Percentiles rank a stretch among this genome's conserved stretches.
Evolutionary conservation across 257 asterid genomes (phyloP).

Genomic region (Nicotiana obtusifolia): DNA sequence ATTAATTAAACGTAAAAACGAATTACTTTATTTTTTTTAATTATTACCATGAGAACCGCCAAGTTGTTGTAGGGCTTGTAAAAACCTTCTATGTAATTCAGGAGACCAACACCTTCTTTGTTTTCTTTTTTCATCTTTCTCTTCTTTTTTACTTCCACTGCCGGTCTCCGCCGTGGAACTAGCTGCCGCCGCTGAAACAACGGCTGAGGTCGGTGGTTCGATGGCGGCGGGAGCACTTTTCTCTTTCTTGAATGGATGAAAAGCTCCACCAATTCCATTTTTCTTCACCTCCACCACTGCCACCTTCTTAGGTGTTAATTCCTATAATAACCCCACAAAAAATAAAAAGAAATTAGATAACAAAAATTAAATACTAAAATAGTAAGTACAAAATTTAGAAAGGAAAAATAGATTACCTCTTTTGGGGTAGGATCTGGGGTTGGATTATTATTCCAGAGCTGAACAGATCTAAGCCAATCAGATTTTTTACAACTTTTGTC

Average conservation of each 20-base stretch:
- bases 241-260: constrained; percentile 45
- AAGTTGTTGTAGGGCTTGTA: constrained; percentile 58
- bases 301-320: constrained; percentile 24
- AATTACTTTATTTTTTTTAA: not conserved
- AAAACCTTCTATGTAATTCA: constrained; percentile 50
- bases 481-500: constrained; percentile 39
- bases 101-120: constrained; percentile 67
- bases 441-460: constrained; percentile 56
- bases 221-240: constrained; percentile 9
- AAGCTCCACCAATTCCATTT: constrained; percentile 43
- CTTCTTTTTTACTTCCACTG: constrained; percentile 29
- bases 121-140: constrained; percentile 42
- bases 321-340: constrained; percentile 21
- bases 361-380: not conserved
- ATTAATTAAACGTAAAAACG: not conserved
- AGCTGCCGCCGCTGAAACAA: constrained; percentile 20
- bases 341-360: not conserved
- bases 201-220: not conserved
- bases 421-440: constrained; percentile 54
- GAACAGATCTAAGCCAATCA: constrained; percentile 80
- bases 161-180: constrained; percentile 41
- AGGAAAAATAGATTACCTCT: constrained; percentile 28
- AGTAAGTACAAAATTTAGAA: not conserved
- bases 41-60: constrained; percentile 60
- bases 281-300: constrained; percentile 35